These are phyloP conservation scores for Spergularia azorica DNA, from an alignment of 179 eudicot genomes.

Conservation along the genomic window DNA sequence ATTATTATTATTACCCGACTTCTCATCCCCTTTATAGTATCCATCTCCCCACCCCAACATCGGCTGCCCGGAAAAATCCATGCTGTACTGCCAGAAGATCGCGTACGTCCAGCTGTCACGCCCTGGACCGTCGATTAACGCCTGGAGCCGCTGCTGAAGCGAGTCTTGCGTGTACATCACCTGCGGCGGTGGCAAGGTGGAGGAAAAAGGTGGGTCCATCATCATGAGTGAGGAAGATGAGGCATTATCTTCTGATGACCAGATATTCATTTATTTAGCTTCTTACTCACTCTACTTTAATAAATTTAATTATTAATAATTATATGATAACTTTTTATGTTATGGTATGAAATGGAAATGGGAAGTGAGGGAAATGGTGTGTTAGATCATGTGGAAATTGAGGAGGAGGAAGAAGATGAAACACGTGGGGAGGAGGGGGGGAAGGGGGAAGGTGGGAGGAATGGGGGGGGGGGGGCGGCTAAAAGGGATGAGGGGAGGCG, in stretches of 20 bases:
- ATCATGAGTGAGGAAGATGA: constrained; percentile 16
- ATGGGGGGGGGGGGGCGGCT: constrained; percentile 15
- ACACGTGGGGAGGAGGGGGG: constrained; percentile 30
- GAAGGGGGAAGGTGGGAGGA: constrained; percentile 1
- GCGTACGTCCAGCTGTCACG: constrained; percentile 82
- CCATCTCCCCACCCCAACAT: constrained; percentile 87
- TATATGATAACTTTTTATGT: no score
- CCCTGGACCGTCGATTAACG: constrained; percentile 58
- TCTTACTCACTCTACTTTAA: no score
- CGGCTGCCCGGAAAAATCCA: constrained; percentile 37
- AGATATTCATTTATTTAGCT: constrained; percentile 38
- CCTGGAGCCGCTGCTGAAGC: constrained; percentile 72
- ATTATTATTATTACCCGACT: constrained; percentile 14
- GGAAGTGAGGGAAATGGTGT: no score
- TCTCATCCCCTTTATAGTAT: constrained; percentile 67
- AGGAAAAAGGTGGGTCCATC: constrained; percentile 34
- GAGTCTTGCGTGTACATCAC: constrained; percentile 46
- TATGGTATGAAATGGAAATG: not conserved
- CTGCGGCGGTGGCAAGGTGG: constrained; percentile 1
- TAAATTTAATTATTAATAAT: no score
- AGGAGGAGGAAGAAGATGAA: constrained; percentile 10
- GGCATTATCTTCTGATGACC: constrained; percentile 42
- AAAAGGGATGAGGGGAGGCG: not conserved
- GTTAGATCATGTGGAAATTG: constrained; percentile 10
- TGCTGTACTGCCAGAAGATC: constrained; percentile 78